These are phyloP conservation scores for Albifimbria verrucaria DNA, from an alignment of 2,329 filamentous ascomycete genomes.

Conservation along the genomic window DNA sequence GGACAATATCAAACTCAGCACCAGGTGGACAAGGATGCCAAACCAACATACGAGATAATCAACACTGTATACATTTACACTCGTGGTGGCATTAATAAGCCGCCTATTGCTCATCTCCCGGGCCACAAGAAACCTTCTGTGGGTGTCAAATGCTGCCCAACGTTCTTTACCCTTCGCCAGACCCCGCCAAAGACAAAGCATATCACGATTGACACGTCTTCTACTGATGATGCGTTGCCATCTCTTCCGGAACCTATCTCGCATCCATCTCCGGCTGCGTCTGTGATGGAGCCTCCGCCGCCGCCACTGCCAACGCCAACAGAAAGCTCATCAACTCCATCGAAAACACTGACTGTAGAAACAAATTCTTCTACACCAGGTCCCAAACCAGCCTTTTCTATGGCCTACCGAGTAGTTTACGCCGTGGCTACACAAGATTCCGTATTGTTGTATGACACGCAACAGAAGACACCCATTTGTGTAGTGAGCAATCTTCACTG, in stretches of 20 bases:
- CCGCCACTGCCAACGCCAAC: conserved; percentile 50
- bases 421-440: conserved; percentile 96
- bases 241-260: conserved; percentile 80
- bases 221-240: conserved; percentile 77
- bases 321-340: conserved; percentile 47
- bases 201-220: conserved; percentile 93
- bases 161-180: conserved; percentile 79
- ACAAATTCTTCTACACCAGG: conserved; percentile 50
- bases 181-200: conserved; percentile 69
- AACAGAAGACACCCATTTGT: conserved; percentile 90
- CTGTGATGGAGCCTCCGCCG: conserved; percentile 81
- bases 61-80: conserved; percentile 99
- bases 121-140: conserved; percentile 98
- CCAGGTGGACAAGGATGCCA: conserved; percentile 61
- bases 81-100: conserved; percentile 91
- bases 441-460: conserved; percentile 92
- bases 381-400: conserved; percentile 69
- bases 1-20: conserved; percentile 89
- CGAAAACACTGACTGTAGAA: conserved; percentile 45
- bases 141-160: conserved; percentile 88
- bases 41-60: conserved; percentile 78
- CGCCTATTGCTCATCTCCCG: conserved; percentile 89
- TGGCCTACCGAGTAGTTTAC: conserved; percentile 93
- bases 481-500: conserved; percentile 97
- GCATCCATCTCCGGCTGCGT: conserved; percentile 52